phyloP scores from a whole-genome alignment of 805 yeast genomes.

The Yarrowia sp. region DNA sequence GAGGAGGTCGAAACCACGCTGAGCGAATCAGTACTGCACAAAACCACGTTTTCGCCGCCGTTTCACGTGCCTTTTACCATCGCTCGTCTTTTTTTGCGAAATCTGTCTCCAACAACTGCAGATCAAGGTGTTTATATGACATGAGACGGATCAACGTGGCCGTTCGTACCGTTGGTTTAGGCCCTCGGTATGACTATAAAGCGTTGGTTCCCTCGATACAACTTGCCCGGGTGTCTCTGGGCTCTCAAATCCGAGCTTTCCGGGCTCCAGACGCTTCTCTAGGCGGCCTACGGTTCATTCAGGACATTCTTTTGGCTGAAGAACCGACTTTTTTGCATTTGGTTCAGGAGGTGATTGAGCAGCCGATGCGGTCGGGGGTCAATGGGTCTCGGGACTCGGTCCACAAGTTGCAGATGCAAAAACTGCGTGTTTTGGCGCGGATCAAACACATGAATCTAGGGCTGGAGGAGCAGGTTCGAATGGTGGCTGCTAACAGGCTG shows the following conservation, averaged over 20 bases:
- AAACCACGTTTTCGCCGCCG: neutral
- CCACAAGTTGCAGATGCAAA: conserved; percentile 17
- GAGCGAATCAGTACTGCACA: neutral
- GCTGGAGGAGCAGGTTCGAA: conserved; percentile 5
- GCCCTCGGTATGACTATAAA: conserved; percentile 17
- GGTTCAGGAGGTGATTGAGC: conserved; percentile 22
- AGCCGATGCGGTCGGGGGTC: neutral
- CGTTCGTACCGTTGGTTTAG: conserved; percentile 10
- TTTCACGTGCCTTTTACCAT: neutral
- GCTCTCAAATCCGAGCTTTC: neutral
- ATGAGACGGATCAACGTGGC: conserved; percentile 20
- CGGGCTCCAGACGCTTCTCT: neutral
- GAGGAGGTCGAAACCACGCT: conserved; percentile 2
- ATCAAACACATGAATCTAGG: conserved; percentile 8
- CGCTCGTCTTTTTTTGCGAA: neutral
- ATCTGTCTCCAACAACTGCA: neutral
- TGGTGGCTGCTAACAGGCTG: conserved; percentile 14
- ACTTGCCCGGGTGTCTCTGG: neutral
- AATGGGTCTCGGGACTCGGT: neutral
- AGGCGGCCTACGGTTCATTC: neutral
- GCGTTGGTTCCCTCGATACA: conserved; percentile 9
- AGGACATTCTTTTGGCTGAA: conserved; percentile 14
- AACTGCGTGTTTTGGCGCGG: neutral
- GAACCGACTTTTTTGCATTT: conserved; percentile 18
- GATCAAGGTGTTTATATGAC: conserved; percentile 7